Percentiles rank a stretch among this genome's conserved stretches.
These are phyloP conservation scores for Marsdenia floribunda DNA, from an alignment of 257 asterid genomes.

Conservation along the genomic window DNA sequence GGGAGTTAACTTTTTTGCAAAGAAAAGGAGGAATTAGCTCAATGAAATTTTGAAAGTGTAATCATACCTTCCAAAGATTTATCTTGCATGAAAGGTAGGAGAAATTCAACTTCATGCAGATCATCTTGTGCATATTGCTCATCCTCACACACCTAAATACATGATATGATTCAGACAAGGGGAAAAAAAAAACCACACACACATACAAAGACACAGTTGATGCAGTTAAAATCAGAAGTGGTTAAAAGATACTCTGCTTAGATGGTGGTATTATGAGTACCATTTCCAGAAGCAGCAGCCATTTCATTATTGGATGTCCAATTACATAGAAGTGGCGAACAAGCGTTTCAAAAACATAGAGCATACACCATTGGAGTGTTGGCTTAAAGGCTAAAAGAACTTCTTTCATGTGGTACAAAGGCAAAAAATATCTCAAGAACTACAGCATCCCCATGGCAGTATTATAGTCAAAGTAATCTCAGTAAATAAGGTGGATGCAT, in stretches of 20 bases:
- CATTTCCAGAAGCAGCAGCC: neutral
- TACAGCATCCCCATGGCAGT: neutral
- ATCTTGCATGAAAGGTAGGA: conserved; percentile 74
- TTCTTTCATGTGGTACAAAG: neutral
- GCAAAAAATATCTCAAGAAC: neutral
- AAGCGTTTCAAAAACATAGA: neutral
- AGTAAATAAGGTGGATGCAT: neutral
- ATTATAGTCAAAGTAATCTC: neutral
- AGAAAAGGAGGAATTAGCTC: neutral
- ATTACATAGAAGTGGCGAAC: neutral
- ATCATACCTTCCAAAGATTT: conserved; percentile 62
- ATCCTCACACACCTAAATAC: conserved; percentile 54
- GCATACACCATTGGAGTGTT: neutral
- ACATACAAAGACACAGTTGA: neutral
- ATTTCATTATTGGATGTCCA: neutral
- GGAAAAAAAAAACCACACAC: neutral
- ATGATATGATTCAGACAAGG: conserved; percentile 3
- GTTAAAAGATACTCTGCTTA: neutral
- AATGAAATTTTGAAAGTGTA: neutral
- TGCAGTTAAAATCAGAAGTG: neutral
- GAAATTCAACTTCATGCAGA: conserved; percentile 81
- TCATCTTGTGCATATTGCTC: conserved; percentile 50
- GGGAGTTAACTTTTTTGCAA: neutral
- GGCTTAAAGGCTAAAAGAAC: neutral
- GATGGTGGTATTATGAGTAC: neutral